phyloP scores from a whole-genome alignment of 169 alveolate genomes.

The Perkinsus chesapeaki region DNA sequence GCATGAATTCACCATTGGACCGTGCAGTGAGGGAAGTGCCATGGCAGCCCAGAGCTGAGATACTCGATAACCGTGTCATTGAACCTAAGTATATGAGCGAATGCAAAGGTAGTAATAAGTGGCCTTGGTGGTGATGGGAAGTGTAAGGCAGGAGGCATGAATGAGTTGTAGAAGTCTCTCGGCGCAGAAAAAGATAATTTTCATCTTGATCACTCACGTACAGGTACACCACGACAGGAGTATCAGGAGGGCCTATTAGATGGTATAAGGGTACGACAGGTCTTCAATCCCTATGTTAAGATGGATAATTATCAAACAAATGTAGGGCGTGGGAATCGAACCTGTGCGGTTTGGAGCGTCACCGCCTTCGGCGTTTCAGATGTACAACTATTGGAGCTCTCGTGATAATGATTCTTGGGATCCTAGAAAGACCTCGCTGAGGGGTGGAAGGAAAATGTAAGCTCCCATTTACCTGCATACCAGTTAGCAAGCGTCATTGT shows the following conservation, averaged over 20 bases:
- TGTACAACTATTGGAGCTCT: background rate
- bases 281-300: conserved; percentile 70
- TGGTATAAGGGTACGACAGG: conserved; percentile 62
- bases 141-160: background rate
- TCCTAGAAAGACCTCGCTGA: background rate
- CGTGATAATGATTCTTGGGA: background rate
- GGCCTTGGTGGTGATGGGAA: background rate
- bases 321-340: background rate
- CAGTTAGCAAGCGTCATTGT: background rate
- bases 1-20: conserved; percentile 36
- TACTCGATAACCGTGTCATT: conserved; percentile 44
- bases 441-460: background rate
- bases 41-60: conserved; percentile 58
- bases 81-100: conserved; percentile 65
- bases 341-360: background rate
- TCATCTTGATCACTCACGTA: background rate
- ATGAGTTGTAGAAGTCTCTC: too few species aligned
- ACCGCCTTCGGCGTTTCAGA: background rate
- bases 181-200: too few species aligned
- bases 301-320: conserved; percentile 34
- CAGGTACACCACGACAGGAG: conserved; percentile 75
- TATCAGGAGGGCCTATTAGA: conserved; percentile 59
- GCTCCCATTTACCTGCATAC: too few species aligned
- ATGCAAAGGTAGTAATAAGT: conserved; percentile 40
- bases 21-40: conserved; percentile 66